phyloP scores from a whole-genome alignment of 2,329 filamentous ascomycete species.

The Neofusicoccum sp. region DNA sequence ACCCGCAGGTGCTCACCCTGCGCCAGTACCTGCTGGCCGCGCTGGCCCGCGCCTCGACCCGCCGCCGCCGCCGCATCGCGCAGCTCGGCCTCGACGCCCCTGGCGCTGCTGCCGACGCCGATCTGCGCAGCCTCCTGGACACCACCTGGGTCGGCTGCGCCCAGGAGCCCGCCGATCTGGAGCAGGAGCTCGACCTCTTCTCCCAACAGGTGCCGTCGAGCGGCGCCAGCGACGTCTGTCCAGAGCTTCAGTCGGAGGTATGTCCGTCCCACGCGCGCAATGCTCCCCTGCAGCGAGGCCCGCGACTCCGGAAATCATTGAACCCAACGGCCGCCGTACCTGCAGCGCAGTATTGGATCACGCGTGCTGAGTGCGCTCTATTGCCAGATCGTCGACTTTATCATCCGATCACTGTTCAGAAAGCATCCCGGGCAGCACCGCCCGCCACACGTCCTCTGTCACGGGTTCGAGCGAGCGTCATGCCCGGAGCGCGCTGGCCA shows the following conservation, averaged over 20 bases:
- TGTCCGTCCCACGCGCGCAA: constrained; percentile 22
- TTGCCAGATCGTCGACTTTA: constrained; percentile 48
- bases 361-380: constrained; percentile 29
- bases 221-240: constrained; percentile 28
- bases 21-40: constrained; percentile 67
- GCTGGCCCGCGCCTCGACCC: constrained; percentile 65
- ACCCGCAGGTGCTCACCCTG: constrained; percentile 63
- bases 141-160: constrained; percentile 61
- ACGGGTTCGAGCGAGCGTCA: constrained; percentile 67
- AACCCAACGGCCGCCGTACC: constrained; percentile 21
- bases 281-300: constrained; percentile 34
- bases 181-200: constrained; percentile 42
- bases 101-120: constrained; percentile 25
- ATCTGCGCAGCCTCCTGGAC: constrained; percentile 63
- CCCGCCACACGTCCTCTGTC: constrained; percentile 75
- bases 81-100: constrained; percentile 28
- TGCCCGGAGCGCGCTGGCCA: constrained; percentile 28
- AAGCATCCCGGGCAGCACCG: constrained; percentile 49
- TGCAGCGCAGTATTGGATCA: constrained; percentile 19
- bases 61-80: constrained; percentile 47
- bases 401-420: constrained; percentile 73
- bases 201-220: constrained; percentile 43
- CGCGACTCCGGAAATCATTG: constrained; percentile 5
- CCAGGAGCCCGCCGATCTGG: constrained; percentile 29
- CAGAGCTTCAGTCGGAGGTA: constrained; percentile 44